These are phyloP conservation scores for Clausena lansium DNA, from an alignment of 345 rosid genomes.

Conservation along the genomic window DNA sequence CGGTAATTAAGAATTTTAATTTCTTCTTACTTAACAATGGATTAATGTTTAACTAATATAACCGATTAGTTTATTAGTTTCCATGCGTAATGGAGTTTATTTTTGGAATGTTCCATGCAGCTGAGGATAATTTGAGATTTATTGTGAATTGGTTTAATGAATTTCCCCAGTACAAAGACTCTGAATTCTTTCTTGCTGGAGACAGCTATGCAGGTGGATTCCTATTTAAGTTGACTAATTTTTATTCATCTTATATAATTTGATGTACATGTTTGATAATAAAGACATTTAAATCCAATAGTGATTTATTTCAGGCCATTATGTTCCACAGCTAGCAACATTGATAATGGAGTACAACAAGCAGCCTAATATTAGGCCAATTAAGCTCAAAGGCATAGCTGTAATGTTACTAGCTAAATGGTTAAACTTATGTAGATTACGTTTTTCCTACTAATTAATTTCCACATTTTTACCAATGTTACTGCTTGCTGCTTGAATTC, in stretches of 20 bases:
- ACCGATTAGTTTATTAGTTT: not conserved
- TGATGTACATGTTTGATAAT: not conserved
- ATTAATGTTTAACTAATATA: not conserved
- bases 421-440: not conserved
- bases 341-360: conserved; percentile 31
- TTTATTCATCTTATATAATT: not conserved
- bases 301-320: conserved; percentile 30
- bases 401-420: conserved; percentile 10
- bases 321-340: conserved; percentile 38
- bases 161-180: conserved; percentile 29
- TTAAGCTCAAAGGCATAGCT: conserved; percentile 39
- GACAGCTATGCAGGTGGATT: conserved; percentile 44
- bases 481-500: not conserved
- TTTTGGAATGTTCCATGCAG: conserved; percentile 10
- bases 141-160: conserved; percentile 34
- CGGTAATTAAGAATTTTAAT: not conserved
- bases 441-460: not conserved
- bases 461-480: not conserved
- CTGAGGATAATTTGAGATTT: conserved; percentile 35
- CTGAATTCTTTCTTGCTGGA: conserved; percentile 33
- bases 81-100: not conserved
- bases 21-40: not conserved
- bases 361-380: conserved; percentile 13
- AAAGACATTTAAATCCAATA: too few relatives aligned
- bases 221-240: not conserved